phyloP scores from a whole-genome alignment of 2,329 filamentous ascomycete species.

The Trichoderma simmonsii region DNA sequence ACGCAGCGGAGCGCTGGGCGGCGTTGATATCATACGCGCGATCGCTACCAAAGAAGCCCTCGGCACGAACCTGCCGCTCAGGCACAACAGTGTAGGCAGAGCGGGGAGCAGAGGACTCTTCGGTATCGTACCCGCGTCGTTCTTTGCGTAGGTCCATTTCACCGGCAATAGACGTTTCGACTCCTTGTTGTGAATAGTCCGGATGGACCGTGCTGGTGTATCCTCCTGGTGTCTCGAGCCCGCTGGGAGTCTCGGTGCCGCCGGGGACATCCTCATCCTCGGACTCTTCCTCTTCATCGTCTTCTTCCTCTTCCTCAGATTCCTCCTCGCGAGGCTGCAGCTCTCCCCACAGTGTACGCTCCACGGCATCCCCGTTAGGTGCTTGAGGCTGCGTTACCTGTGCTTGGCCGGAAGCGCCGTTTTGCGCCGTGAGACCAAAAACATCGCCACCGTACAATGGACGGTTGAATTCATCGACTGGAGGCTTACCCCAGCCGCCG shows the following conservation, averaged over 20 bases:
- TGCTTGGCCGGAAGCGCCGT: constrained; percentile 35
- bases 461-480: constrained; percentile 87
- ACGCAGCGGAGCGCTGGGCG: constrained; percentile 37
- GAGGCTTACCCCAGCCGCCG: constrained; percentile 93
- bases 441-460: constrained; percentile 93
- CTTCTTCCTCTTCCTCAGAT: constrained; percentile 71
- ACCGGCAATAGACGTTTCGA: constrained; percentile 71
- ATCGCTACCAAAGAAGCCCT: constrained; percentile 95
- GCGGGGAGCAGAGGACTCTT: constrained; percentile 70
- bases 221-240: constrained; percentile 77
- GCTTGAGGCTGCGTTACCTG: constrained; percentile 39
- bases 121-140: constrained; percentile 80
- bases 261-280: constrained; percentile 60
- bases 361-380: constrained; percentile 69
- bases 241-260: constrained; percentile 71
- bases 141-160: constrained; percentile 88
- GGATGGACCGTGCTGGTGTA: constrained; percentile 77
- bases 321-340: constrained; percentile 77
- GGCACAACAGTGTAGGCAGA: constrained; percentile 87
- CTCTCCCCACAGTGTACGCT: constrained; percentile 89
- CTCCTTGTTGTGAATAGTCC: constrained; percentile 64
- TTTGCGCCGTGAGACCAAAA: constrained; percentile 66
- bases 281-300: constrained; percentile 71
- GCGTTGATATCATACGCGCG: constrained; percentile 81
- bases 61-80: constrained; percentile 78